phyloP scores from a whole-genome alignment of 768 basidiomycete species.

The Zangia roseola region DNA sequence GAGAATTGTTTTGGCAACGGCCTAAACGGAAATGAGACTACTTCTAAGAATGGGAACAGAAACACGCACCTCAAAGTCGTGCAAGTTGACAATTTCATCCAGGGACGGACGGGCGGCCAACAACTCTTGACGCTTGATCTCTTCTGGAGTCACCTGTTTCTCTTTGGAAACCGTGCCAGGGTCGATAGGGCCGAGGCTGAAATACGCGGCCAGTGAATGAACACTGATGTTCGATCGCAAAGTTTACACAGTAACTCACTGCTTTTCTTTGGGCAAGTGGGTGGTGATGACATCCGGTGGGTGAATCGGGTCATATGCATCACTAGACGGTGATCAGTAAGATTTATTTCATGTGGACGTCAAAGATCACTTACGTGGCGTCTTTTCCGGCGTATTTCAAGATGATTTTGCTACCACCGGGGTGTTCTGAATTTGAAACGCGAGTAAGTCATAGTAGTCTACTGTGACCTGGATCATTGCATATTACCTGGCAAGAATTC shows the following conservation, averaged over 20 bases:
- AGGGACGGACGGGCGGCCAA: constrained; percentile 64
- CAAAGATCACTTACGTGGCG: constrained; percentile 56
- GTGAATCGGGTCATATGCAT: constrained; percentile 84
- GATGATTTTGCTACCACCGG: constrained; percentile 79
- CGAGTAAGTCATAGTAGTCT: background rate
- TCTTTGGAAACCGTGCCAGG: constrained; percentile 60
- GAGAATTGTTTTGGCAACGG: constrained; percentile 78
- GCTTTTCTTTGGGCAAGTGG: constrained; percentile 80
- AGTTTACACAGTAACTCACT: constrained; percentile 44
- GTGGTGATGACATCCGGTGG: constrained; percentile 75
- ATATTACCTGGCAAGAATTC: constrained; percentile 68
- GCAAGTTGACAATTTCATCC: constrained; percentile 78
- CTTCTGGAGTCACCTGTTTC: constrained; percentile 62
- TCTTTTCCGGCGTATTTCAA: constrained; percentile 85
- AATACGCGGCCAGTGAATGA: background rate
- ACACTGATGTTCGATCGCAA: background rate
- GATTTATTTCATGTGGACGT: background rate
- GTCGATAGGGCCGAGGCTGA: constrained; percentile 70
- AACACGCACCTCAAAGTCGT: constrained; percentile 82
- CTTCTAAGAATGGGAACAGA: no score
- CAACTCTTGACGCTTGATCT: constrained; percentile 63
- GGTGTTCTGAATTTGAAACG: constrained; percentile 47
- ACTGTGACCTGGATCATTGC: constrained; percentile 41
- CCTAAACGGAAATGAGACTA: constrained; percentile 37
- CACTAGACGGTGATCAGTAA: constrained; percentile 32